These are phyloP conservation scores for Pichia gijzeniarum DNA, from an alignment of 805 yeast genomes.

Conservation along the genomic window DNA sequence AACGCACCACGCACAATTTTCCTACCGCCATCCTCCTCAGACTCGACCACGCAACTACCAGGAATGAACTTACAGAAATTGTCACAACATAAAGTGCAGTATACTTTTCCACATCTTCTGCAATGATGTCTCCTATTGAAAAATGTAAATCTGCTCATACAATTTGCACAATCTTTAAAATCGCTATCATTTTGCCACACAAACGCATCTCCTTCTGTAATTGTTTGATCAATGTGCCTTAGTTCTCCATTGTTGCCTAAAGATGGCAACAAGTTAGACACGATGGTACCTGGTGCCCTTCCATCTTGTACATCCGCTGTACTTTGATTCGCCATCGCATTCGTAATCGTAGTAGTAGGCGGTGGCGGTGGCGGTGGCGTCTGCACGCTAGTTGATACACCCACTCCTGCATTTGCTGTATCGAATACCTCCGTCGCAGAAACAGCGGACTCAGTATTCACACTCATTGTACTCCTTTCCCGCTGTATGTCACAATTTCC, in stretches of 20 bases:
- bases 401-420: too few relatives aligned
- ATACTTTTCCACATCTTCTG: slow-evolving; percentile 71
- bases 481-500: too few relatives aligned
- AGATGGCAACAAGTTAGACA: not conserved
- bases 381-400: too few relatives aligned
- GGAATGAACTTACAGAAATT: slow-evolving; percentile 49
- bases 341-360: too few relatives aligned
- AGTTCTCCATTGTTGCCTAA: not conserved
- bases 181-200: slow-evolving; percentile 63
- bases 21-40: slow-evolving; percentile 12
- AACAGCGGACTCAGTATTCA: too few relatives aligned
- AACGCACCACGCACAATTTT: slow-evolving; percentile 16
- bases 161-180: slow-evolving; percentile 46
- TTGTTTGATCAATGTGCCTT: not conserved
- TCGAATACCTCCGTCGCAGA: too few relatives aligned
- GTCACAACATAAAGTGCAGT: slow-evolving; percentile 63
- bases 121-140: slow-evolving; percentile 80
- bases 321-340: too few relatives aligned
- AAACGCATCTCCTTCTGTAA: not conserved
- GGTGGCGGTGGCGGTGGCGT: too few relatives aligned
- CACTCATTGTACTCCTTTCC: too few relatives aligned
- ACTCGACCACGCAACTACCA: slow-evolving; percentile 51
- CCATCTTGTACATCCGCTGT: too few relatives aligned
- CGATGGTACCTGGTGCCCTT: not conserved
- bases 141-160: slow-evolving; percentile 46